Base-by-base conservation (phyloP, 108 stramenopile genomes). In the Chaetoceros tenuissimus region DNA sequence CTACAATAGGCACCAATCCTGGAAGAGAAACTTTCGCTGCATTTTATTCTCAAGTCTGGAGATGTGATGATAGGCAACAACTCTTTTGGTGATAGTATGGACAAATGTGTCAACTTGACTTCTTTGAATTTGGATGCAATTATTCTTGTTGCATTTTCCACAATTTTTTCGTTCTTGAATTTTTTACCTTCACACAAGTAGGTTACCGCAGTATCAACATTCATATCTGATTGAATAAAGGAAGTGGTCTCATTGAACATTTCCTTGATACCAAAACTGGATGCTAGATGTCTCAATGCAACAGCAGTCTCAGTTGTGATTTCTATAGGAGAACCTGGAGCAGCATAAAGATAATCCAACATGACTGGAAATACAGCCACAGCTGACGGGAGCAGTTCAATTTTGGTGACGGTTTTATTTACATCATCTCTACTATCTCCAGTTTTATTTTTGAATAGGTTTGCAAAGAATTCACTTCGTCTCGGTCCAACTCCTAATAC, bases 401-500 rank as follows among this genome's bases (percentile, higher is more conserved):
- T 48, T n/a, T 22, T 1, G 23, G n/a, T n/a, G n/a, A n/a, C n/a
- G n/a, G n/a, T 56, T 50, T 21, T 17, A 19, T 59, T 28, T 8
- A 29, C 29, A 1, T 43, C 26, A 22, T 64, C 52, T 49, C 34
- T 20, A 24, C 22, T 46, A 13, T 21, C 24, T 27, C 18, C 13
- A 18, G 1, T 2, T 31, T 24, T 25, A 8, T 48, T 40, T 57
- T 57, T 58, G 59, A 76, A 66, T 19, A 74, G 44, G 2, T 60
- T 63, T 3, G 72, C 69, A 63, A 81, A 81, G 60, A 69, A 81
- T 13, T 68, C 70, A 22, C 62, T 62, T 23, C 58, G 51, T 54
- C 56, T 51, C 2, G 75, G 75, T 22, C 80, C 80, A 31, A 72
- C 58, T n/a, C 66, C 74, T 25, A 81, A 67, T 18, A 72, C 58